phyloP scores from a whole-genome alignment of 371 early-diverging fungal genomes.

The Haplosporangium sp. region DNA sequence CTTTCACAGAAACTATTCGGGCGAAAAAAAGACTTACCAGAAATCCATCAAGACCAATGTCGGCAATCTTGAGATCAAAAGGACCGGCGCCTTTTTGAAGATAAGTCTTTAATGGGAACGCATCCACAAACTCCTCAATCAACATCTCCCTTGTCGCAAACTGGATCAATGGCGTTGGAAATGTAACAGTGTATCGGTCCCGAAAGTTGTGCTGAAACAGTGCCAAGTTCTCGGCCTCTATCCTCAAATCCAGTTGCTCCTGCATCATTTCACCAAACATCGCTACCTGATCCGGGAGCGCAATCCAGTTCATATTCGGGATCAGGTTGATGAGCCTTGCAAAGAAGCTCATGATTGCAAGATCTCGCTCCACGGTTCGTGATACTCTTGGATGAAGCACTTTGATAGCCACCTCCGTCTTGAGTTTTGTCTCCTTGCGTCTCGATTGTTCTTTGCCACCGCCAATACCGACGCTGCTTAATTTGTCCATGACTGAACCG shows the following conservation, averaged over 20 bases:
- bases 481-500: conserved; percentile 23
- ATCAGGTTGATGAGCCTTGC: conserved; percentile 75
- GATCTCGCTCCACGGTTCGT: conserved; percentile 77
- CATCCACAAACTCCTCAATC: conserved; percentile 86
- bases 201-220: conserved; percentile 79
- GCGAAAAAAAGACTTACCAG: conserved; percentile 55
- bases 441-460: neutral
- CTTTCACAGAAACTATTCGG: too few relatives aligned
- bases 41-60: conserved; percentile 73
- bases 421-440: conserved; percentile 37
- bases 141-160: conserved; percentile 79
- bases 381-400: conserved; percentile 90
- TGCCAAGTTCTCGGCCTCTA: conserved; percentile 83
- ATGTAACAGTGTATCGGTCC: conserved; percentile 62
- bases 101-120: conserved; percentile 80
- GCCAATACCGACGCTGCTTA: conserved; percentile 19
- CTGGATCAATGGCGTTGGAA: conserved; percentile 77
- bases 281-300: conserved; percentile 86
- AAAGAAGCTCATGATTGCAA: conserved; percentile 80
- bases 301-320: conserved; percentile 85
- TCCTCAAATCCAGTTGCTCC: conserved; percentile 87
- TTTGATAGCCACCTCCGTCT: conserved; percentile 89
- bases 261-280: conserved; percentile 95
- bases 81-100: conserved; percentile 64
- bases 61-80: conserved; percentile 79